Conservation (phyloP, 305 asterid species). For the Solanum hybrid region DNA sequence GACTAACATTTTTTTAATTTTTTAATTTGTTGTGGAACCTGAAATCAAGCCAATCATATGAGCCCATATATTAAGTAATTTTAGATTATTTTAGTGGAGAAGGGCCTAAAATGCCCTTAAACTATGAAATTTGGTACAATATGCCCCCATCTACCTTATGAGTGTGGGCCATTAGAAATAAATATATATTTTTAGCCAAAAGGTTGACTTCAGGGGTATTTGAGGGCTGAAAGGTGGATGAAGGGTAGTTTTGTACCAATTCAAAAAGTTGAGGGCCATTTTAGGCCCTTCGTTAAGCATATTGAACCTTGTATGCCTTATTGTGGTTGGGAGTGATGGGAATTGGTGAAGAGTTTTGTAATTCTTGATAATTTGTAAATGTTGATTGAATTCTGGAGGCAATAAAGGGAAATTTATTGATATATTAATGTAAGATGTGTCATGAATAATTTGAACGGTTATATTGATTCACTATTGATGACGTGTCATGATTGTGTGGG, state of each 20-base stretch:
- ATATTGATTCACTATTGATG: not conserved
- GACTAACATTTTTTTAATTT: not conserved
- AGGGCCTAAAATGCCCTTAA: not conserved
- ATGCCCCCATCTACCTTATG: not conserved
- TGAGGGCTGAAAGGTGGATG: not conserved
- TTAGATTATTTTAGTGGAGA: not conserved
- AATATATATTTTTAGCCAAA: not conserved
- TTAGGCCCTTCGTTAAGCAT: too few species aligned
- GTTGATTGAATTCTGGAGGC: not conserved
- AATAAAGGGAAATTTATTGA: not conserved
- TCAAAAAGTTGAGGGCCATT: not conserved
- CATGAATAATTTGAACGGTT: not conserved
- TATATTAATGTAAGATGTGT: not conserved
- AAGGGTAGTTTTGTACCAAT: not conserved
- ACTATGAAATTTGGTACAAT: not conserved
- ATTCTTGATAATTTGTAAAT: not conserved
- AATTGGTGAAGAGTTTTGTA: not conserved
- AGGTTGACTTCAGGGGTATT: not conserved
- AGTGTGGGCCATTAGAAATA: not conserved
- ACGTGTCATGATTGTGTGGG: not conserved
- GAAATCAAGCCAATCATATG: not conserved
- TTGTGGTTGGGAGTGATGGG: not conserved
- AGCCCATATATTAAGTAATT: not conserved
- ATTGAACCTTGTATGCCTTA: not conserved
- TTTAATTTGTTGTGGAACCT: not conserved